Evolutionary conservation across 345 rosid species (phyloP).

Genomic region (Brassica cretica): DNA sequence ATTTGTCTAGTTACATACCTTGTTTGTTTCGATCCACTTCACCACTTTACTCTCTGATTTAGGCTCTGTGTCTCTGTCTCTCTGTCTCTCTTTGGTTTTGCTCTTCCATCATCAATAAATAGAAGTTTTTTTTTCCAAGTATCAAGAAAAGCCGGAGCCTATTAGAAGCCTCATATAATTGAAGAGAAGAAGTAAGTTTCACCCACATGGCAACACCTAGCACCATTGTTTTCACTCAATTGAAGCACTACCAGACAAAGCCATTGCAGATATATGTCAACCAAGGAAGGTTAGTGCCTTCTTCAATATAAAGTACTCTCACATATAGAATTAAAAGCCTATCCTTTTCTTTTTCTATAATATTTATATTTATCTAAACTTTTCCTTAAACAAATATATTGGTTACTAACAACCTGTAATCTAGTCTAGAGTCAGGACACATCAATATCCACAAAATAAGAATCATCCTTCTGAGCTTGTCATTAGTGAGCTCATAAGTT

Average conservation of each 20-base stretch:
- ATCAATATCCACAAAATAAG: slow-evolving; percentile 27
- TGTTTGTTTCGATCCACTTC: slow-evolving; percentile 28
- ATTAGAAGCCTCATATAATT: slow-evolving; percentile 43
- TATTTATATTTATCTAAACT: slow-evolving; percentile 8
- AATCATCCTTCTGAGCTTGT: slow-evolving; percentile 16
- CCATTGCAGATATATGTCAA: slow-evolving; percentile 45
- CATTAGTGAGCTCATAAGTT: slow-evolving; percentile 32
- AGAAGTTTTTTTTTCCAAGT: slow-evolving; percentile 13
- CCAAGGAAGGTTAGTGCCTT: slow-evolving; percentile 42
- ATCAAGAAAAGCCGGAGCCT: slow-evolving; percentile 42
- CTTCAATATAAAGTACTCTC: slow-evolving; percentile 38
- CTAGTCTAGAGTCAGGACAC: slow-evolving; percentile 20
- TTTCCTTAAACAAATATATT: slow-evolving; percentile 24
- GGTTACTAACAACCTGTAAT: slow-evolving; percentile 24
- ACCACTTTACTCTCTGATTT: slow-evolving; percentile 32
- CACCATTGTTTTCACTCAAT: slow-evolving; percentile 49
- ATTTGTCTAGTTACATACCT: slow-evolving; percentile 21
- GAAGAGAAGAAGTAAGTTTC: slow-evolving; percentile 43
- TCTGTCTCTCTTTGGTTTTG: slow-evolving; percentile 37
- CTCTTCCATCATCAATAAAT: slow-evolving; percentile 42
- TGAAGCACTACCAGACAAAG: slow-evolving; percentile 53
- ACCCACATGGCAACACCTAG: slow-evolving; percentile 50
- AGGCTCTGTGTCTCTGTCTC: slow-evolving; percentile 29
- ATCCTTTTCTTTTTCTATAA: slow-evolving; percentile 33
- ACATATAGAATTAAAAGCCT: slow-evolving; percentile 36